phyloP scores from a whole-genome alignment of 441 rosid species.

The Mallotus repandus region DNA sequence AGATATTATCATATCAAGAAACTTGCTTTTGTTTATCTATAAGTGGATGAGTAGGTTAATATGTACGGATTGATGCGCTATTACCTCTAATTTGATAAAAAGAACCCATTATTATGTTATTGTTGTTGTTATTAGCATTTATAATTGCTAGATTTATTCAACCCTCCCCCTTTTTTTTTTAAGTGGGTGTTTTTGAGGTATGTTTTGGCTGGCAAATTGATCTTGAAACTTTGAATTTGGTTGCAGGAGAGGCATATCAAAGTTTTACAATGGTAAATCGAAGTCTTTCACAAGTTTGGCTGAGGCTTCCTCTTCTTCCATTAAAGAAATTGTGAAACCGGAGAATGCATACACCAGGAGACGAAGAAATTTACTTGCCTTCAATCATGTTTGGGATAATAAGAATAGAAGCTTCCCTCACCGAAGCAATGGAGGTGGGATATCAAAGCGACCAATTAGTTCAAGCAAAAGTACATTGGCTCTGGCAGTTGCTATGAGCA shows the following conservation, averaged over 20 bases:
- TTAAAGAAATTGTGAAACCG: constrained; percentile 66
- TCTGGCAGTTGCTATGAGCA: constrained; percentile 67
- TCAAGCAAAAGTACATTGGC: constrained; percentile 68
- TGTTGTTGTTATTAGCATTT: no score
- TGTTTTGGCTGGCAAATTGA: neutral
- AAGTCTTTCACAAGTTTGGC: constrained; percentile 69
- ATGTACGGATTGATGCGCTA: no score
- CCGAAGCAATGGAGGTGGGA: constrained; percentile 40
- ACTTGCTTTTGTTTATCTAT: neutral
- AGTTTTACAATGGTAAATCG: constrained; percentile 75
- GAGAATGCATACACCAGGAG: constrained; percentile 60
- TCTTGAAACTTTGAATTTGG: neutral
- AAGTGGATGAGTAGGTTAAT: no score
- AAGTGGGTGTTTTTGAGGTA: neutral
- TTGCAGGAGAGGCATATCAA: constrained; percentile 80
- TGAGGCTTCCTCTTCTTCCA: constrained; percentile 42
- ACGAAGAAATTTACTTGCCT: constrained; percentile 57
- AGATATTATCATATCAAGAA: neutral
- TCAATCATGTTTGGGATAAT: constrained; percentile 68
- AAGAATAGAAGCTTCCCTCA: constrained; percentile 36
- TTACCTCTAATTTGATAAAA: no score
- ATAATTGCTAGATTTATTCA: neutral
- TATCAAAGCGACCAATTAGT: constrained; percentile 53
- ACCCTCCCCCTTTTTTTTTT: neutral
- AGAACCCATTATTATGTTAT: no score